A percentile compares a stretch with the other conserved stretches of the same genome.
Evolutionary conservation across 106 monocot species (phyloP).

Genomic region (Allium fistulosum): DNA sequence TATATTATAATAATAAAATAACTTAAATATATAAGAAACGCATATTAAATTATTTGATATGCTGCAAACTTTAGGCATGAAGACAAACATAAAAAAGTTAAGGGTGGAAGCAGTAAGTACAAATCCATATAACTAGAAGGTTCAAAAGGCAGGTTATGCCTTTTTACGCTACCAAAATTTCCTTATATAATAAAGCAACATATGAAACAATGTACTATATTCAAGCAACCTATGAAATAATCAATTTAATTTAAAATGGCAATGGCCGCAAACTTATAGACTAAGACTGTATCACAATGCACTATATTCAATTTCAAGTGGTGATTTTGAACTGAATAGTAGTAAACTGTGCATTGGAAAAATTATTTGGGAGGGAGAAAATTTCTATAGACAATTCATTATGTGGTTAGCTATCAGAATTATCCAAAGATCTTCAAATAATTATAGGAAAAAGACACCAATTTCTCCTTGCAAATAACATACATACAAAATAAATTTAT

Average conservation of each 20-base stretch:
- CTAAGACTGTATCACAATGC: too few relatives aligned
- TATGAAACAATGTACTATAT: neutral
- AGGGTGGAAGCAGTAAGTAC: too few relatives aligned
- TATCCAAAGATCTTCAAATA: slow-evolving; percentile 77
- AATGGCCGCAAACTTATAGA: too few relatives aligned
- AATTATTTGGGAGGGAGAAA: neutral
- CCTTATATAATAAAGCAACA: too few relatives aligned
- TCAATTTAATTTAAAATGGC: neutral
- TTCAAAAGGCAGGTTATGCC: too few relatives aligned
- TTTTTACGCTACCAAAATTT: too few relatives aligned
- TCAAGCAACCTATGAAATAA: slow-evolving; percentile 74
- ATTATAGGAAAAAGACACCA: slow-evolving; percentile 92
- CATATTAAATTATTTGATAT: too few relatives aligned
- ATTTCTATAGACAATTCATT: slow-evolving; percentile 69
- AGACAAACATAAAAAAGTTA: too few relatives aligned
- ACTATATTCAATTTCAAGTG: neutral
- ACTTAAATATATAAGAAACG: too few relatives aligned
- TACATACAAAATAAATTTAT: neutral
- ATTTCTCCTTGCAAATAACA: slow-evolving; percentile 76
- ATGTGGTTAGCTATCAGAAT: slow-evolving; percentile 66
- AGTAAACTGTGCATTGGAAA: neutral
- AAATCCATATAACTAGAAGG: too few relatives aligned
- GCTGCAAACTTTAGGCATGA: too few relatives aligned
- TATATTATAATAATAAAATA: too few relatives aligned
- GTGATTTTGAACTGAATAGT: neutral